phyloP scores from a whole-genome alignment of 2,329 filamentous ascomycete species.

The Periglandula ipomoeae region DNA sequence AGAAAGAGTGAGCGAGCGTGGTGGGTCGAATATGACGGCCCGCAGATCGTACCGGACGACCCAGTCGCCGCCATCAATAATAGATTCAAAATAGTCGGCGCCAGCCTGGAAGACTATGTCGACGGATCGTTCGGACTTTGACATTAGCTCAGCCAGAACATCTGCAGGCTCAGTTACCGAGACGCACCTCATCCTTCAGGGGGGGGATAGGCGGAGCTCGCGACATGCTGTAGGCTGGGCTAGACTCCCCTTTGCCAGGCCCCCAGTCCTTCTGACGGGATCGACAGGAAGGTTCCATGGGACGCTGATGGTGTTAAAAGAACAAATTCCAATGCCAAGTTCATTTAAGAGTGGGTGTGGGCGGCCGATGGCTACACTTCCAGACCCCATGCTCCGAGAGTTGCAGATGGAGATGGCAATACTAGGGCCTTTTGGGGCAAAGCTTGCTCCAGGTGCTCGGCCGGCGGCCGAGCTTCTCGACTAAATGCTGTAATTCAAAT shows the following conservation, averaged over 20 bases:
- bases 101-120: not conserved
- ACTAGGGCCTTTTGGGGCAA: too few relatives aligned
- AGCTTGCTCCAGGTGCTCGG: not conserved
- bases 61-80: not conserved
- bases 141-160: not conserved
- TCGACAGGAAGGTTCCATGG: not conserved
- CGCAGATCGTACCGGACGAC: slow-evolving; percentile 1
- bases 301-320: not conserved
- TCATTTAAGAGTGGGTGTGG: not conserved
- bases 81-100: not conserved
- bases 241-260: not conserved
- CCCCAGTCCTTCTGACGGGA: not conserved
- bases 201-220: not conserved
- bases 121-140: not conserved
- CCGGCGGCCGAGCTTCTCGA: not conserved
- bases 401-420: not conserved
- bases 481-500: not conserved
- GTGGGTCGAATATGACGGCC: slow-evolving; percentile 6
- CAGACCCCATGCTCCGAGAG: not conserved
- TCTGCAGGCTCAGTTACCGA: not conserved
- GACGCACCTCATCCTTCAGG: not conserved
- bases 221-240: not conserved
- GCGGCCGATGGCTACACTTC: not conserved
- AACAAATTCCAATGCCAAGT: not conserved
- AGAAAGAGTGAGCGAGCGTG: not conserved